phyloP scores from a whole-genome alignment of 805 yeast genomes.

The Lipomyces starkeyi region DNA sequence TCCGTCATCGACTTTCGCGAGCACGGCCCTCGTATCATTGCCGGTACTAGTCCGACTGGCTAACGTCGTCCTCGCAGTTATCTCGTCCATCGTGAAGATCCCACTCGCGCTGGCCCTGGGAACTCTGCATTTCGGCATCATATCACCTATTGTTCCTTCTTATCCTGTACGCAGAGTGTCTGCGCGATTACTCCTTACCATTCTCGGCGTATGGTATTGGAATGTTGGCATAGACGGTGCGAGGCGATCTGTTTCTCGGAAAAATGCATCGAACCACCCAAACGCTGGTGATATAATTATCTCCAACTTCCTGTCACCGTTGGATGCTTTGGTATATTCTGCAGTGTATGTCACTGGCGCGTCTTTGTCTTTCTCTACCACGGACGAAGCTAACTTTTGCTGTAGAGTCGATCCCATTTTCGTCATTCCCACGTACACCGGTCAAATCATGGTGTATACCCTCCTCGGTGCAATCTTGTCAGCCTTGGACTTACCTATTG shows the following conservation, averaged over 20 bases:
- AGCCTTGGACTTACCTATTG: slow-evolving; percentile 31
- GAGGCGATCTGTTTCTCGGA: slow-evolving; percentile 48
- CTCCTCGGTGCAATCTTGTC: slow-evolving; percentile 21
- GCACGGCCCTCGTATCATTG: slow-evolving; percentile 18
- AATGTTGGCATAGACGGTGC: slow-evolving; percentile 58
- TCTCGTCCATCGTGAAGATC: slow-evolving; percentile 43
- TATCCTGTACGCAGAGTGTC: background rate
- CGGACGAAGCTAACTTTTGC: slow-evolving; percentile 10
- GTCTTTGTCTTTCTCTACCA: background rate
- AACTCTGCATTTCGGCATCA: slow-evolving; percentile 5
- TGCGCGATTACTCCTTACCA: slow-evolving; percentile 37
- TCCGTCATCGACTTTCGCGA: slow-evolving; percentile 33
- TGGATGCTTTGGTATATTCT: slow-evolving; percentile 56
- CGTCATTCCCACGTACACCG: slow-evolving; percentile 51
- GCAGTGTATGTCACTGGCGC: slow-evolving; percentile 29
- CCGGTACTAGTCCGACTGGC: slow-evolving; percentile 33
- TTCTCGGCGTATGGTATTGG: slow-evolving; percentile 42
- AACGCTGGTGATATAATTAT: slow-evolving; percentile 56
- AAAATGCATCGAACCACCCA: slow-evolving; percentile 48
- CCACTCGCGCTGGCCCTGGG: slow-evolving; percentile 20
- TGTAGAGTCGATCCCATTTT: slow-evolving; percentile 47
- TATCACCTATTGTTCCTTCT: background rate
- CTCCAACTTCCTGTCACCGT: slow-evolving; percentile 64
- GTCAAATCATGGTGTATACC: slow-evolving; percentile 41
- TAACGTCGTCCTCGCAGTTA: slow-evolving; percentile 40